Evolutionary conservation across 2,329 filamentous ascomycete genomes (phyloP), one percentile per base, ranked within the genome.

Genomic region (Zymoseptoria passerinii): DNA sequence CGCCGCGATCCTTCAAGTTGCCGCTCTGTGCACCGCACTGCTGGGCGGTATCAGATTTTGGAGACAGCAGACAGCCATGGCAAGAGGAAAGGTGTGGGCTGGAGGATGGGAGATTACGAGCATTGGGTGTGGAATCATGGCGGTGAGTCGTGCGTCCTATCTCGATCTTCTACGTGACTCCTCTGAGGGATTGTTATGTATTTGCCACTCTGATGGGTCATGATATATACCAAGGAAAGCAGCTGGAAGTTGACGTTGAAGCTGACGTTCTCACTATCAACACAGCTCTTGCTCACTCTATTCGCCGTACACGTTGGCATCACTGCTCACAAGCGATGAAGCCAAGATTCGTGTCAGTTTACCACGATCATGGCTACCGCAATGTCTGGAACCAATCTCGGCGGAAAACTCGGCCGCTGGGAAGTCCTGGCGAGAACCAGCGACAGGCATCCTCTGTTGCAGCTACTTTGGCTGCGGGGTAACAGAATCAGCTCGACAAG

Each of bases 1-100:
- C 4, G 72, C 78, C 3, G 77, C 73, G 9, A 70, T 77, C 5
- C 78, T 80, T 55, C 79, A 83, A 48, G 68, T 59, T 48, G 71
- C 75, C 27, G 81, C 81, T 0, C 74, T 83, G 20, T 49, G 79
- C 1, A 74, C 81, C 7, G 70, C 80, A 0, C 28, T 80, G 0
- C 64, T 86, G n/a, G 85, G 84, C 1, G 77, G 78, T 1, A 76
- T 78, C 61, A 76, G 84, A 27, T 85, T 83, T 65, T 87, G 80
- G 79, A 78, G 79, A 58, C 79, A 84, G 63, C 84, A 87, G 69
- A 76, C 76, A 67, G 81, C 81, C 0, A 79, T 87, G 60, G 72
- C 81, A 3, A 69, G 78, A 58, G 84, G 83, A 0, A 85, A 80
- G 66, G 76, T 83, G 0, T 71, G 80, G 66, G 76, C 78, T 1